These are phyloP conservation scores for Penicillium sp. DNA, from an alignment of 2,329 filamentous ascomycete genomes.

Conservation along the genomic window DNA sequence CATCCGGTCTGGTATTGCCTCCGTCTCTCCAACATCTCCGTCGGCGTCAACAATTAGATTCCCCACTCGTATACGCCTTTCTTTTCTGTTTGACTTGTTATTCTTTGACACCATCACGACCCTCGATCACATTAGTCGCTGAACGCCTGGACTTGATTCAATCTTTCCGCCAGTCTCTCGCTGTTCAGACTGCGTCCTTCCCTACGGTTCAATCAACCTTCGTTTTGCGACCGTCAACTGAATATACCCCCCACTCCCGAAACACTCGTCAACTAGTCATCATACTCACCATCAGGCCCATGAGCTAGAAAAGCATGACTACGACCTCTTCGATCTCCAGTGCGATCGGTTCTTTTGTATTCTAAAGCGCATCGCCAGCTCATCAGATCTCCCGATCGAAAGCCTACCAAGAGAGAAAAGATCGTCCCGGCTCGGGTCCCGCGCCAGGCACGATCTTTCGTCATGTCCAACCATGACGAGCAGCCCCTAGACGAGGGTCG, in stretches of 20 bases:
- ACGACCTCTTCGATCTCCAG: neutral
- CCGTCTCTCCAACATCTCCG: neutral
- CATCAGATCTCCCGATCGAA: neutral
- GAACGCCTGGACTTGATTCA: neutral
- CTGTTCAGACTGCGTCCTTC: neutral
- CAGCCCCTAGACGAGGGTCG: conserved; percentile 11
- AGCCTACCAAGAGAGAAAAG: neutral
- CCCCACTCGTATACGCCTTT: neutral
- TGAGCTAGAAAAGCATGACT: conserved; percentile 1
- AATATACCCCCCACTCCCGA: neutral
- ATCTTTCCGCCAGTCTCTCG: neutral
- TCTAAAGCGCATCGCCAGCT: neutral
- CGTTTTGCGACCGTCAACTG: conserved; percentile 4
- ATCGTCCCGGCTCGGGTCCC: conserved; percentile 21
- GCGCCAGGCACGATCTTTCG: conserved; percentile 22
- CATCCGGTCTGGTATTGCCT: conserved; percentile 11
- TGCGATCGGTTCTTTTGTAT: neutral
- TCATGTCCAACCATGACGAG: conserved; percentile 29
- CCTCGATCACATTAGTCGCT: neutral
- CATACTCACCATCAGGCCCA: neutral
- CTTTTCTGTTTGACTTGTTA: neutral
- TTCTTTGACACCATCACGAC: neutral
- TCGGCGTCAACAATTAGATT: neutral
- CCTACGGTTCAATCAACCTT: neutral
- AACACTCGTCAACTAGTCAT: neutral